Conservation (phyloP, 306 rosid species). For the Benincasa hispida region DNA sequence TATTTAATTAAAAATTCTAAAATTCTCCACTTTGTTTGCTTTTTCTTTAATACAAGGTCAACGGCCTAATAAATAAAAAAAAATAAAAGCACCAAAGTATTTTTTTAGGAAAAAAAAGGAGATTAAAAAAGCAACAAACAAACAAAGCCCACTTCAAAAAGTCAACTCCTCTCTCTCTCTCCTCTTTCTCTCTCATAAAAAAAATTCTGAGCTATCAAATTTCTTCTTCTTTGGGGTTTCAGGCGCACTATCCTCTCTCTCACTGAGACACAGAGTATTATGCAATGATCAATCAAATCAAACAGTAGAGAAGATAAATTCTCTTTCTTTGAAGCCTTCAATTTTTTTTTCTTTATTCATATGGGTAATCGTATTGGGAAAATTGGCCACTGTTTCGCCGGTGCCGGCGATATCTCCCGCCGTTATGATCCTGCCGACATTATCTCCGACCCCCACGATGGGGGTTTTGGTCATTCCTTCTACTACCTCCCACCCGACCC, state of each 20-base stretch:
- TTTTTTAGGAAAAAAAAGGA: neutral
- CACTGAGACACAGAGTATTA: neutral
- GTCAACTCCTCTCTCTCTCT: constrained; percentile 36
- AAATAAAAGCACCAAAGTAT: neutral
- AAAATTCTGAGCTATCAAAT: neutral
- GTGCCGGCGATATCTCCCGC: constrained; percentile 41
- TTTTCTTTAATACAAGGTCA: neutral
- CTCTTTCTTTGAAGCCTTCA: neutral
- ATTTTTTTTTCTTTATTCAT: neutral
- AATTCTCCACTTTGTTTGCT: neutral
- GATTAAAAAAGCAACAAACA: constrained; percentile 10
- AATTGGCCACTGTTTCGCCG: constrained; percentile 26
- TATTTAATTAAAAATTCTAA: neutral
- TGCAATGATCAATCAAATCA: constrained; percentile 12
- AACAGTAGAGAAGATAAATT: neutral
- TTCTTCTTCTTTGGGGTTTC: neutral
- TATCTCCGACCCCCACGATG: constrained; percentile 16
- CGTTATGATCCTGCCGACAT: constrained; percentile 17
- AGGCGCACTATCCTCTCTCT: neutral
- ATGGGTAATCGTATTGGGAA: constrained; percentile 66
- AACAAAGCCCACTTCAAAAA: neutral
- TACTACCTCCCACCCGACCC: constrained; percentile 43
- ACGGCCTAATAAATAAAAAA: constrained; percentile 1
- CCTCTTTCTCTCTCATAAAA: neutral
- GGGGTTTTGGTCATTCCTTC: constrained; percentile 43